Evolutionary conservation across 2,329 filamentous ascomycete genomes (phyloP).

Genomic region (Aspergillus brunneoviolaceus): DNA sequence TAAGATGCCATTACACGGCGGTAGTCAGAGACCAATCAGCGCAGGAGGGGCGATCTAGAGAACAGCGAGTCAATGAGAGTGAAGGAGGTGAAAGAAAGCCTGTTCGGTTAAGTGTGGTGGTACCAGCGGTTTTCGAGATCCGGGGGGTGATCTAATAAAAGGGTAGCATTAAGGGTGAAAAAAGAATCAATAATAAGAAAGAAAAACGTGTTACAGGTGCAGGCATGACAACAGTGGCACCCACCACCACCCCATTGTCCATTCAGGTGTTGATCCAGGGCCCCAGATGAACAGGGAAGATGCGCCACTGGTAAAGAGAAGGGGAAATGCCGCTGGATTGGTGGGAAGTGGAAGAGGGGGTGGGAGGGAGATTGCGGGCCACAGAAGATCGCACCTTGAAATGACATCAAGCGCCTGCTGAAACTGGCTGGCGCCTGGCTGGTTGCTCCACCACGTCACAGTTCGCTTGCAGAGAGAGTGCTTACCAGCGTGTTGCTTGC

Average conservation of each 20-base stretch:
- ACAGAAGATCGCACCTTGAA: not conserved
- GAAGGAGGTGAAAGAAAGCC: not conserved
- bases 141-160: not conserved
- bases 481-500: not conserved
- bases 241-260: slow-evolving; percentile 8
- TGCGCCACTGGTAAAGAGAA: slow-evolving; percentile 26
- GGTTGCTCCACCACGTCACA: not conserved
- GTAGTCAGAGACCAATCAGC: not conserved
- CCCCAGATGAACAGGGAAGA: slow-evolving; percentile 14
- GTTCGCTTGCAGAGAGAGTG: not conserved
- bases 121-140: not conserved
- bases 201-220: slow-evolving; percentile 21
- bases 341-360: slow-evolving; percentile 15
- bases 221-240: slow-evolving; percentile 33
- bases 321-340: slow-evolving; percentile 26
- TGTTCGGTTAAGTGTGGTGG: not conserved
- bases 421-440: slow-evolving; percentile 24
- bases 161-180: not conserved
- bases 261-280: slow-evolving; percentile 10
- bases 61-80: not conserved
- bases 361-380: no score
- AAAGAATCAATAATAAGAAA: slow-evolving; percentile 9
- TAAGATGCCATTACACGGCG: not conserved
- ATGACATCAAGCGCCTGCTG: slow-evolving; percentile 41
- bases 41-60: not conserved